phyloP scores from a whole-genome alignment of 768 basidiomycete species.

The Rhizopogon roseolus region DNA sequence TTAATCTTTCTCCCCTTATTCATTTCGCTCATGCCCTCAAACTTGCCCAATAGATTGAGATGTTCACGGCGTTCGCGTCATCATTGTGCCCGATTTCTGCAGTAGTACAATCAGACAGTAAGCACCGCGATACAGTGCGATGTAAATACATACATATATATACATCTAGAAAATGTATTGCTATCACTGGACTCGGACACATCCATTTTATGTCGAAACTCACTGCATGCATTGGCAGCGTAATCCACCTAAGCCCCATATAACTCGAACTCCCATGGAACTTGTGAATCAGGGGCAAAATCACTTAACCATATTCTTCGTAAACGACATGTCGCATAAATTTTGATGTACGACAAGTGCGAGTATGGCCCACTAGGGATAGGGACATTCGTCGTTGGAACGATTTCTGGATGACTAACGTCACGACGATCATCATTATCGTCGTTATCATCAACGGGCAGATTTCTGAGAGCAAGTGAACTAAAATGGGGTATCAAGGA shows the following conservation, averaged over 20 bases:
- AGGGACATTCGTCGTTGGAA: conserved; percentile 14
- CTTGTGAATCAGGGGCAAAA: conserved; percentile 41
- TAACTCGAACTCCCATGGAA: conserved; percentile 76
- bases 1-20: background rate
- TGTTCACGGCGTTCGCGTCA: background rate
- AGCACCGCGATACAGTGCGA: background rate
- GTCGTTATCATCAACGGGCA: conserved; percentile 17
- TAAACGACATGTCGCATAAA: conserved; percentile 75
- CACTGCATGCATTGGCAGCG: background rate
- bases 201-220: background rate
- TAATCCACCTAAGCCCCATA: conserved; percentile 38
- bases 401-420: conserved; percentile 1
- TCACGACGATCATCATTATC: conserved; percentile 8
- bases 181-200: too few relatives aligned
- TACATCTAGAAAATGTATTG: too few relatives aligned
- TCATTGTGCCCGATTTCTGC: background rate
- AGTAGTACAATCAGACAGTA: background rate
- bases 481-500: conserved; percentile 58
- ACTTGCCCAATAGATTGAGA: too few relatives aligned
- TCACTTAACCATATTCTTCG: conserved; percentile 75
- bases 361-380: conserved; percentile 55
- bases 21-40: background rate
- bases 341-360: conserved; percentile 66
- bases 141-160: too few relatives aligned
- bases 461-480: conserved; percentile 33